Evolutionary conservation across 2,329 filamentous ascomycete genomes (phyloP).

Genomic region (Cryphonectria nitschkei): DNA sequence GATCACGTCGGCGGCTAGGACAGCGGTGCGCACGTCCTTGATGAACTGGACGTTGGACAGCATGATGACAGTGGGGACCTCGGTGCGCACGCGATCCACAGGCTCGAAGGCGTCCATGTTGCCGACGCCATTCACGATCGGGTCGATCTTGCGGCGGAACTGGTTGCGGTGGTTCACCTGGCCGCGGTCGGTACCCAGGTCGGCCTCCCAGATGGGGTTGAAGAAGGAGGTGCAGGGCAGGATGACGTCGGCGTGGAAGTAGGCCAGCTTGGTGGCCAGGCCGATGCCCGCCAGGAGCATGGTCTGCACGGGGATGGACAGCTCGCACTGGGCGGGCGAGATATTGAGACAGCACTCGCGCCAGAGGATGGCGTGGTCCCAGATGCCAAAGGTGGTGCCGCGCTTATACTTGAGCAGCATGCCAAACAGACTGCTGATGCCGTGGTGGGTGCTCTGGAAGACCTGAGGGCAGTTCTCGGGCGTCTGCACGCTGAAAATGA

Average conservation of each 20-base stretch:
- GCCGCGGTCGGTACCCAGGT: conserved; percentile 62
- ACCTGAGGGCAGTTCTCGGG: conserved; percentile 62
- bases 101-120: conserved; percentile 67
- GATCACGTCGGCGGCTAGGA: conserved; percentile 67
- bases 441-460: conserved; percentile 67
- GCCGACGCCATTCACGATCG: conserved; percentile 67
- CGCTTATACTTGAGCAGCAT: conserved; percentile 65
- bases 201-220: conserved; percentile 66
- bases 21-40: conserved; percentile 68
- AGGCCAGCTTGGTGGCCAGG: conserved; percentile 49
- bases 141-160: conserved; percentile 64
- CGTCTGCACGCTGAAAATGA: conserved; percentile 62
- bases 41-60: conserved; percentile 62
- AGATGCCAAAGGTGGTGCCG: conserved; percentile 63
- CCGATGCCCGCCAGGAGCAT: conserved; percentile 51
- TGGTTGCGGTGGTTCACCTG: conserved; percentile 58
- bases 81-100: conserved; percentile 60
- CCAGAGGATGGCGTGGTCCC: conserved; percentile 67
- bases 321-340: conserved; percentile 52
- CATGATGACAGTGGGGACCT: conserved; percentile 66
- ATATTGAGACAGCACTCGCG: conserved; percentile 57
- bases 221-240: conserved; percentile 64
- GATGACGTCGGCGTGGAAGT: conserved; percentile 61
- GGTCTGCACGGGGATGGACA: conserved; percentile 53
- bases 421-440: conserved; percentile 62